Base-by-base conservation (phyloP, 2,329 filamentous ascomycete genomes). In the Colletotrichum sp. region DNA sequence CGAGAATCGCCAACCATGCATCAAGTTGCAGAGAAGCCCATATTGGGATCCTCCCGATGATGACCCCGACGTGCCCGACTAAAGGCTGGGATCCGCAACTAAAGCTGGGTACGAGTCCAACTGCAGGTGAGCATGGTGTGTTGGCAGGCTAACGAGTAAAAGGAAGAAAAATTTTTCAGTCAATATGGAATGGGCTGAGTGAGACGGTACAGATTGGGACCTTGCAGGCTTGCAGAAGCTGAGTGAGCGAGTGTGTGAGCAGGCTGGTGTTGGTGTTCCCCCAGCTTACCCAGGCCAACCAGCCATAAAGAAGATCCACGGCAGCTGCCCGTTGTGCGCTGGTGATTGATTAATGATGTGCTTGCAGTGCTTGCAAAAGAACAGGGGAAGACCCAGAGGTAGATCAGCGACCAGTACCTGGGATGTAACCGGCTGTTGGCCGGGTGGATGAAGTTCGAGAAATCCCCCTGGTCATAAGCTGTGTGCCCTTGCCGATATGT, bases 191-290 rank as follows among this genome's bases (percentile, higher is more conserved):
- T 64, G 44, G 70, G 73, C 73, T 73, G 73, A 76, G 73, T 76
- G 73, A 73, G 70, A 76, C 57, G 36, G 49, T 57, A 59, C 57
- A 49, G 34, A 64, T 59, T 73, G 44, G 34, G 64, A 60, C 70
- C 73, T 69, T 76, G 73, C 64, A 73, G 69, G 28, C n/a, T 69
- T 69, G 73, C 69, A 73, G 55, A 69, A 72, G 64, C 73, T 76
- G 70, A 44, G 59, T 34, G 59, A 63, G 63, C 60, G 44, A 28
- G 67, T 73, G 70, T 34, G 59, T 21, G 30, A 34, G 69, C 60
- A 64, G 44, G 67, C 44, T 30, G 34, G 24, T 44, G 34, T 16
- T 69, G 21, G 52, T 59, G 67, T 18, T 70, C 57, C 68, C 66
- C 65, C 49, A 57, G 65, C 39, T 57, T 57, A n/a, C 44, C 34